A percentile compares a stretch with the other conserved stretches of the same genome.
phyloP scores from a whole-genome alignment of 2,329 filamentous ascomycete species.

The Ilyonectria robusta region DNA sequence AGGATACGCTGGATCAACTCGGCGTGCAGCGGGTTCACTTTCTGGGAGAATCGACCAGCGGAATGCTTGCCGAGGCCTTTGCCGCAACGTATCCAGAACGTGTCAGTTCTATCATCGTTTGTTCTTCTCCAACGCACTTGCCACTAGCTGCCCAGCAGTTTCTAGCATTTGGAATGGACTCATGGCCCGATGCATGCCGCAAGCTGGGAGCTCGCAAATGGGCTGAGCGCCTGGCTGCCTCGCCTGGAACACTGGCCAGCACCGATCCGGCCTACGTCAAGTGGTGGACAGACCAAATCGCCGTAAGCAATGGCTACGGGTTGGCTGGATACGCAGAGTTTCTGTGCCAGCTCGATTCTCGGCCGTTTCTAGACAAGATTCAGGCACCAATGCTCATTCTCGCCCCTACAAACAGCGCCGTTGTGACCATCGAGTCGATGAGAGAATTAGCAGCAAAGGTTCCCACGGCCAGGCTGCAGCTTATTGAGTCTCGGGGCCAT shows the following conservation, averaged over 20 bases:
- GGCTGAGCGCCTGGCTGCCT: conserved; percentile 8
- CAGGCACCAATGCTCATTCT: conserved; percentile 19
- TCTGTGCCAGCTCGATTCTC: conserved; percentile 8
- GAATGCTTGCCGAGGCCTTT: conserved; percentile 28
- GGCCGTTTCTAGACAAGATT: conserved; percentile 10
- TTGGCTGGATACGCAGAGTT: conserved; percentile 26
- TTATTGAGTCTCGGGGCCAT: conserved; percentile 21
- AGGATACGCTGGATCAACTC: conserved; percentile 26
- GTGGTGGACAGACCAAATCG: conserved; percentile 27
- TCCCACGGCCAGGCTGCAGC: conserved; percentile 3
- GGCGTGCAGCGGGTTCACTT: conserved; percentile 19
- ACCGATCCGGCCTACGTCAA: conserved; percentile 2
- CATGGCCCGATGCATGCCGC: conserved; percentile 25
- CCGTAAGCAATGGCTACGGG: conserved; percentile 20
- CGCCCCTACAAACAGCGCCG: conserved; percentile 16
- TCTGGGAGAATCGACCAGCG: conserved; percentile 29
- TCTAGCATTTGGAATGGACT: conserved; percentile 22
- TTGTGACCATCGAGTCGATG: conserved; percentile 24
- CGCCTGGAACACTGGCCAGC: conserved; percentile 10
- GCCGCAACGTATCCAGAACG: conserved; percentile 24
- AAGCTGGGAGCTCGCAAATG: conserved; percentile 18
- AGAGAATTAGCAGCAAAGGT: background rate
- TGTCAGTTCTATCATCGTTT: conserved; percentile 22
- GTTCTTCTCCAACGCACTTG: conserved; percentile 26
- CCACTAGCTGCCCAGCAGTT: conserved; percentile 19